Conservation (phyloP, 129 eudicot species). For the Silybum marianum region DNA sequence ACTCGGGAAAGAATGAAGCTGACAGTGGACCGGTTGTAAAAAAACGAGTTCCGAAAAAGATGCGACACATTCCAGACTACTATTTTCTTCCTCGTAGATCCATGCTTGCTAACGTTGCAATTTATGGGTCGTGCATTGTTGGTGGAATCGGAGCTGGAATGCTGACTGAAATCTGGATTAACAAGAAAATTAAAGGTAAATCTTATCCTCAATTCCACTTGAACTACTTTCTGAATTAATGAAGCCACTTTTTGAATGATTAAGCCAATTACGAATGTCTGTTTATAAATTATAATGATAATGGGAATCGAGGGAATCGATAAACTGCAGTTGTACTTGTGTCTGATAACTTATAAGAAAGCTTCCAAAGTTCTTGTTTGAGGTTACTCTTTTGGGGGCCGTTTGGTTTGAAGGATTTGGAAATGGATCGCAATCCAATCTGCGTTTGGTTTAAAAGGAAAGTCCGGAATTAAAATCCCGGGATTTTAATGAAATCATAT, state of each 20-base stretch:
- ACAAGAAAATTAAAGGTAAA: slow-evolving; percentile 89
- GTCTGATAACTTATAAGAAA: not conserved
- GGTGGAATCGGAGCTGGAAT: slow-evolving; percentile 95
- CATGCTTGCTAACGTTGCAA: slow-evolving; percentile 58
- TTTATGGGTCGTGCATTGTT: slow-evolving; percentile 76
- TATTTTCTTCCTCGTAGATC: slow-evolving; percentile 91
- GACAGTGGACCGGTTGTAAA: slow-evolving; percentile 55
- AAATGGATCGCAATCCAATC: not conserved
- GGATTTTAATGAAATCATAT: too few relatives aligned
- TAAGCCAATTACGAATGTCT: not conserved
- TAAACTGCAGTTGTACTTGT: not conserved
- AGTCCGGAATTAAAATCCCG: not conserved
- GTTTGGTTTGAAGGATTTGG: not conserved
- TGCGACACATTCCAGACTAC: slow-evolving; percentile 74
- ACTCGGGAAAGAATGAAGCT: slow-evolving; percentile 33
- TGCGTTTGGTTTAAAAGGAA: not conserved
- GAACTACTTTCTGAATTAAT: slow-evolving; percentile 1
- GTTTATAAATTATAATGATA: not conserved
- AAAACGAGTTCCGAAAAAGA: slow-evolving; percentile 69
- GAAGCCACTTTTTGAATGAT: too few relatives aligned
- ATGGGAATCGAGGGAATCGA: not conserved
- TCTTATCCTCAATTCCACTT: not conserved
- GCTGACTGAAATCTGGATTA: slow-evolving; percentile 83
- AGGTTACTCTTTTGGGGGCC: not conserved
- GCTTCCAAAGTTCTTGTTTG: not conserved